Base-by-base conservation (phyloP, 495 filamentous ascomycete genomes). In the Annulohypoxylon moriforme region DNA sequence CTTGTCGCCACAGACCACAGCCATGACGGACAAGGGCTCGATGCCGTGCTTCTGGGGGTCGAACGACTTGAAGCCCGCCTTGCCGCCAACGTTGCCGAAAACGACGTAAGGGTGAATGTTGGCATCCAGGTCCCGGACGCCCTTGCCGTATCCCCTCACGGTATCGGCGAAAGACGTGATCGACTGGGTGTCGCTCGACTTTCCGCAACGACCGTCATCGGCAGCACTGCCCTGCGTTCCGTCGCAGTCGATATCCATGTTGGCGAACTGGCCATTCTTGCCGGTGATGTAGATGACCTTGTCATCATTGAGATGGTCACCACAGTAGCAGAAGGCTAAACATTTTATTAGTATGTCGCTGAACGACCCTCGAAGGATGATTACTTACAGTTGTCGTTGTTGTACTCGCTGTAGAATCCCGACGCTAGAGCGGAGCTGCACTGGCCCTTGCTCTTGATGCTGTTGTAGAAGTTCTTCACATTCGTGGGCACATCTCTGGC, bases 181-280 rank as follows among this genome's bases (percentile, higher is more conserved):
- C 38, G 73, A 70, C 74, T 92, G 88, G 1, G 83, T 87, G 40
- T 83, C 82, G 1, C 60, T 68, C 50, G 87, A 87, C 53, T 81
- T 81, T 18, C 73, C 76, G 68, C 89, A 89, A 2, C 82, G 78
- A 31, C 80, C 78, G 60, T 84, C 80, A 61, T 85, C 84, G 0
- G 85, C 86, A 0, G 76, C 75, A 3, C 78, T 72, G 9, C 78
- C 75, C 61, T 88, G 83, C n/a, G 78, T 75, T 6, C 89, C 90
- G 72, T 92, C 89, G 74, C 90, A 91, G 78, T 91, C 89, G 59
- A 92, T 82, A 73, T 91, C 89, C 88, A 91, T 90, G 76, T 88
- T 81, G 27, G 79, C 77, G 11, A 82, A 66, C 13, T 72, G 64
- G 49, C 71, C 68, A 57, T 73, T 68, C 4, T 67, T 56, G 0